Base-by-base conservation (phyloP, 495 filamentous ascomycete genomes). In the Beverwykella pulmonaria region DNA sequence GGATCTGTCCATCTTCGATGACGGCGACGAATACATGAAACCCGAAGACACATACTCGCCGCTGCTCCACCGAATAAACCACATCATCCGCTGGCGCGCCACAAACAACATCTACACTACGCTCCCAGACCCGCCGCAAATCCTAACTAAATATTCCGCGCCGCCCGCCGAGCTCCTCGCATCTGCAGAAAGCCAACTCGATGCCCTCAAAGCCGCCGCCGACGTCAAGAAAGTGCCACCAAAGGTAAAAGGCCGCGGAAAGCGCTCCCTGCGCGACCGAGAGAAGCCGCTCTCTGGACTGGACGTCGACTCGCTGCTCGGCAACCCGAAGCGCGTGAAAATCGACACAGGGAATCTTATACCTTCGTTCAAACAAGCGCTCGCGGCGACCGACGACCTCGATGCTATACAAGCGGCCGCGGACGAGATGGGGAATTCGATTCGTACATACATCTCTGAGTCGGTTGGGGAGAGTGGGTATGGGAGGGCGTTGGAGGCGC, bases 171-270 rank as follows among this genome's bases (percentile, higher is more conserved):
- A 88, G 4, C 77, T 96, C 0, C 60, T 91, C 0, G 75, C 81
- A 32, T 81, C 83, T 44, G 79, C 83, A 48, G 63, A 86, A 73
- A 63, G 81, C 2, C 64, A 80, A 29, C 76, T 97, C 17, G 79
- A 87, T 2, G 79, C 80, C 19, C 82, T 98, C 1, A 84, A 90
- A 22, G 77, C 81, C 3, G 82, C 84, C 25, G 90, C 91, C 36
- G 85, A 90, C 59, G 88, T 99, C 68, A 97, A 98, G 82, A 92
- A 91, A 83, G 93, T 97, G 7, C 90, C 92, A 7, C 90, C 89
- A 2, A 96, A 93, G 73, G 82, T 59, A 29, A 68, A 84, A n/a
- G 88, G 90, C 74, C 88, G 89, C 52, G 85, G 83, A 41, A 90
- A 88, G 70, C 83, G 86, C 63, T 80, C 82, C 30, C 88, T 87